Evolutionary conservation across 2,329 filamentous ascomycete genomes (phyloP).

Genomic region (Verticillium klebahnii): DNA sequence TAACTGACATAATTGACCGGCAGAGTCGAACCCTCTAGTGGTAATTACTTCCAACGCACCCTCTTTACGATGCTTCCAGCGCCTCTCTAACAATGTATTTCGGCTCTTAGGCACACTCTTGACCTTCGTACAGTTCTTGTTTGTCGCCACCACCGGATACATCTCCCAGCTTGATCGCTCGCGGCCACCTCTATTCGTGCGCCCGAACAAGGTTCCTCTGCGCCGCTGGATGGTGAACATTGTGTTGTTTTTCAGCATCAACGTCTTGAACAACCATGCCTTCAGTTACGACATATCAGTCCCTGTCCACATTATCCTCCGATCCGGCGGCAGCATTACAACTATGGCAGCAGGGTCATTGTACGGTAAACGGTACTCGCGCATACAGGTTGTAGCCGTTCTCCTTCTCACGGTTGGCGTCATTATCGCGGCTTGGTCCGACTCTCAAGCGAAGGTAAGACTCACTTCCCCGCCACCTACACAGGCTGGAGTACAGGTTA

Average conservation of each 20-base stretch:
- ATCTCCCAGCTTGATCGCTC: conserved; percentile 67
- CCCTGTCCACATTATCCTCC: conserved; percentile 91
- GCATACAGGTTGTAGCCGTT: conserved; percentile 76
- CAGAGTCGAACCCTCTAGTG: conserved; percentile 79
- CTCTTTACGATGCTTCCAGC: neutral
- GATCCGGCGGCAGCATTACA: conserved; percentile 91
- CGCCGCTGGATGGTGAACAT: conserved; percentile 86
- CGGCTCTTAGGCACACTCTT: conserved; percentile 67
- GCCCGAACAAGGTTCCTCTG: conserved; percentile 75
- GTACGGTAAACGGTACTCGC: conserved; percentile 80
- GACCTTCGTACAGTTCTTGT: conserved; percentile 84
- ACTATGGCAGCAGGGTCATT: conserved; percentile 89
- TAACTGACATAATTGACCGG: conserved; percentile 13
- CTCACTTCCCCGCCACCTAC: neutral
- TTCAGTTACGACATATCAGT: conserved; percentile 97
- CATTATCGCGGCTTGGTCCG: conserved; percentile 82
- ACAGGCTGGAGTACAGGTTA: conserved; percentile 11
- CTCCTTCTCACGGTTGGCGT: conserved; percentile 81
- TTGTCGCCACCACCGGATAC: conserved; percentile 75
- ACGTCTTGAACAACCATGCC: conserved; percentile 94
- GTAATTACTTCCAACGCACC: conserved; percentile 39
- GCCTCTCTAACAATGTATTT: neutral
- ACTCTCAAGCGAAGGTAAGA: conserved; percentile 75
- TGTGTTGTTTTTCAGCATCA: conserved; percentile 85
- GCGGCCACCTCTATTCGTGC: conserved; percentile 67